Percentiles rank a stretch among this genome's conserved stretches.
Evolutionary conservation across 78 protist species (phyloP).

Genomic region (Chrysochromulina parva): DNA sequence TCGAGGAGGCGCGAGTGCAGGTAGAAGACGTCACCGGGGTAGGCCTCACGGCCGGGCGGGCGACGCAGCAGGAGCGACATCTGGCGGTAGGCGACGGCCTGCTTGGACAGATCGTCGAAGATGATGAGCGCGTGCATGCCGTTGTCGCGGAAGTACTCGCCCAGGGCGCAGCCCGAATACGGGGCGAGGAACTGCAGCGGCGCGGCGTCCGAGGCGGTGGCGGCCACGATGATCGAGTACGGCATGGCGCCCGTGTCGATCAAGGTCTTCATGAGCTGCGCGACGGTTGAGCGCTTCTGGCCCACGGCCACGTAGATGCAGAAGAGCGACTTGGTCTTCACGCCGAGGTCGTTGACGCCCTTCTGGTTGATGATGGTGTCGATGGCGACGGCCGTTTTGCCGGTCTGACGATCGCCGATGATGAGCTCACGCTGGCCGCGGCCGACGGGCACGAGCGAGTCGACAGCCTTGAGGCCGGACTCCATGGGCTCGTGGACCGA

Average conservation of each 20-base stretch:
- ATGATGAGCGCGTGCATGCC: slow-evolving; percentile 74
- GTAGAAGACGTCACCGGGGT: slow-evolving; percentile 89
- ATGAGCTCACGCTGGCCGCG: slow-evolving; percentile 87
- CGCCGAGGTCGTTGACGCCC: slow-evolving; percentile 48
- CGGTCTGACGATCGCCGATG: slow-evolving; percentile 85
- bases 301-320: slow-evolving; percentile 76
- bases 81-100: slow-evolving; percentile 88
- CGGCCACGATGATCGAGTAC: slow-evolving; percentile 73
- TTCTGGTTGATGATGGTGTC: slow-evolving; percentile 78
- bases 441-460: slow-evolving; percentile 83
- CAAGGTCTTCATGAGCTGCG: slow-evolving; percentile 56
- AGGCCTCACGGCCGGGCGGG: slow-evolving; percentile 82
- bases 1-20: slow-evolving; percentile 82
- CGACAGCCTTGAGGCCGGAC: slow-evolving; percentile 80
- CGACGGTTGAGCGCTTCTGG: slow-evolving; percentile 79
- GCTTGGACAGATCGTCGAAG: slow-evolving; percentile 82
- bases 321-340: slow-evolving; percentile 54
- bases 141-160: slow-evolving; percentile 74
- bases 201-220: slow-evolving; percentile 81
- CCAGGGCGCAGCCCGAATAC: slow-evolving; percentile 72
- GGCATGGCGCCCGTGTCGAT: slow-evolving; percentile 52
- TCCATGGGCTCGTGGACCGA: slow-evolving; percentile 83
- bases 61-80: slow-evolving; percentile 82
- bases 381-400: slow-evolving; percentile 79
- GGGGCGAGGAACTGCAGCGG: slow-evolving; percentile 83